Conservation (phyloP, 768 basidiomycete species). For the Naganishia kalamii region DNA sequence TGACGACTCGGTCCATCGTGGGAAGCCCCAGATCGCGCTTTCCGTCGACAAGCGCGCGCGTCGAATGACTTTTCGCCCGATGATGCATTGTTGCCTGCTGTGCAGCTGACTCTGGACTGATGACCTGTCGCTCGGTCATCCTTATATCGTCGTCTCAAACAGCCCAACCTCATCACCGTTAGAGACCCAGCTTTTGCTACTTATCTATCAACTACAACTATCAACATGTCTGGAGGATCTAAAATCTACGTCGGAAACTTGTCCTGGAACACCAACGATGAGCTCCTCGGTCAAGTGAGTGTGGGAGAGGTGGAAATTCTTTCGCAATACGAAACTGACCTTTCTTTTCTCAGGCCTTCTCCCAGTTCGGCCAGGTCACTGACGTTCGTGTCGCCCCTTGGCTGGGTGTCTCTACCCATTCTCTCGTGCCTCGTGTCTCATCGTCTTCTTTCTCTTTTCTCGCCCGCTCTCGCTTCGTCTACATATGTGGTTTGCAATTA, state of each 20-base stretch:
- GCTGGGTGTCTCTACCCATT: slow-evolving; percentile 2
- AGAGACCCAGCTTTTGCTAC: background rate
- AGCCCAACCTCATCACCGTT: background rate
- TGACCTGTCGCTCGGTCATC: background rate
- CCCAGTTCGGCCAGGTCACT: slow-evolving; percentile 68
- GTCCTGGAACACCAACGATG: slow-evolving; percentile 69
- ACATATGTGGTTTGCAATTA: slow-evolving; percentile 15
- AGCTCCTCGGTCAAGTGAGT: slow-evolving; percentile 56
- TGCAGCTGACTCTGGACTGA: background rate
- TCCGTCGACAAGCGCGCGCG: background rate
- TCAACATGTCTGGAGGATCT: slow-evolving; percentile 31
- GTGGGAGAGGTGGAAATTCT: slow-evolving; percentile 27
- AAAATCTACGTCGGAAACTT: slow-evolving; percentile 49
- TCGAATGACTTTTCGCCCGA: background rate
- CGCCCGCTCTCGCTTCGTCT: background rate
- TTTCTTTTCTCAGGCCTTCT: slow-evolving; percentile 64
- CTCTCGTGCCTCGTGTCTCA: slow-evolving; percentile 11
- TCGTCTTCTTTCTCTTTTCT: slow-evolving; percentile 15
- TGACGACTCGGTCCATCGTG: too few species aligned
- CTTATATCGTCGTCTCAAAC: background rate
- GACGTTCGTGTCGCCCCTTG: slow-evolving; percentile 67
- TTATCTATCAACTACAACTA: slow-evolving; percentile 18
- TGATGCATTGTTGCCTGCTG: background rate
- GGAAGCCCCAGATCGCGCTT: background rate
- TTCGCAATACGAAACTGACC: slow-evolving; percentile 24